phyloP scores from a whole-genome alignment of 805 yeast species.

The Ogataea neopini region DNA sequence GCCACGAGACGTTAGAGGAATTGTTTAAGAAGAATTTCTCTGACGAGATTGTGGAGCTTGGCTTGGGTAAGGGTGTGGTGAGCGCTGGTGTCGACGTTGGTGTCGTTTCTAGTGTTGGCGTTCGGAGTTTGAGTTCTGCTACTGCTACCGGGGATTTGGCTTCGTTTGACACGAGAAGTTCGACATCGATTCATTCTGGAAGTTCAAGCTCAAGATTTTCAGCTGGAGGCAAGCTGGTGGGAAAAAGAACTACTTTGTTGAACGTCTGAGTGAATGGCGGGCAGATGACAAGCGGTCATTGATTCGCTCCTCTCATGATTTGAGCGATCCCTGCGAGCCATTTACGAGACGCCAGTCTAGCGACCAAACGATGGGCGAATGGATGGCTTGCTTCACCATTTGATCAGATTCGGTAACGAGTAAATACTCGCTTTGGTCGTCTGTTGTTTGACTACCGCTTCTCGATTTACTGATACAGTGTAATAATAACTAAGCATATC shows the following conservation, averaged over 20 bases:
- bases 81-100: not conserved
- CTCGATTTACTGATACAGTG: no score
- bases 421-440: no score
- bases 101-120: not conserved
- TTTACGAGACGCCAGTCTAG: no score
- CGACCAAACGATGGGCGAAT: no score
- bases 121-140: not conserved
- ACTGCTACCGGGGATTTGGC: constrained; percentile 7
- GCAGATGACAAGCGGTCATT: no score
- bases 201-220: constrained; percentile 21
- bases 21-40: constrained; percentile 68
- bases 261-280: not conserved
- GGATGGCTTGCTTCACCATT: no score
- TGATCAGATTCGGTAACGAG: no score
- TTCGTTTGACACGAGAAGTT: constrained; percentile 10
- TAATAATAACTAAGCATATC: no score
- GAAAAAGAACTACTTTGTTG: constrained; percentile 5
- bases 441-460: no score
- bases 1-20: constrained; percentile 67
- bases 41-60: constrained; percentile 54
- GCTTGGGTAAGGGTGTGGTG: constrained; percentile 1
- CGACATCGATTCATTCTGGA: constrained; percentile 21
- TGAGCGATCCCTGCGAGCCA: no score
- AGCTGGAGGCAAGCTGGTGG: constrained; percentile 8
- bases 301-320: no score